Base-by-base conservation (phyloP, 495 filamentous ascomycete species). In the Hyaloscypha variabilis region DNA sequence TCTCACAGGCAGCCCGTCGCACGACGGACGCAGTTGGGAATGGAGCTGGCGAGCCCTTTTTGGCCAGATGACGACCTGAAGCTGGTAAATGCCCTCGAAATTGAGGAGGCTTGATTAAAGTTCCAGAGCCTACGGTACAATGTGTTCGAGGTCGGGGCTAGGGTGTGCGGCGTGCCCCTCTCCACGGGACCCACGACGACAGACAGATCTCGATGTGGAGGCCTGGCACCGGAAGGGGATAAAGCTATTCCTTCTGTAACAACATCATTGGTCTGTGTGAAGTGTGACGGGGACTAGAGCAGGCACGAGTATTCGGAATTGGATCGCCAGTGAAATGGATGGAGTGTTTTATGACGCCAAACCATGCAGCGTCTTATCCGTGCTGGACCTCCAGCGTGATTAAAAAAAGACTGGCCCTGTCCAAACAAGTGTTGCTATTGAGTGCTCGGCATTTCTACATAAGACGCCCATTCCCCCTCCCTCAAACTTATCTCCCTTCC, bases 361-460 rank as follows among this genome's bases (percentile, higher is more conserved):
- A 64, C 46, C 34, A 39, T 58, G 62, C 66, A 29, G 56, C 59
- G 55, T 57, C 62, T 64, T 64, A 64, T 68, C 62, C 62, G 62
- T 55, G 56, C 57, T 61, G 56, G 49, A 68, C 62, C 31, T 46
- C 54, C 53, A 68, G 60, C 61, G 66, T 68, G 66, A 68, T 68
- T 68, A 61, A 68, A 68, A 67, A 58, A 54, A 60, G 66, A 68
- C 50, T 68, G 66, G 66, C 61, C 62, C 66, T 64, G 61, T 55
- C 66, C 49, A 61, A 50, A 57, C 58, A 57, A 54, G 50, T 34
- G 11, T 26, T 62, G 39, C 34, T 24, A 68, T 63, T 63, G 36
- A 60, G 19, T 60, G 61, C 66, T 57, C 66, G 66, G 66, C 66
- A 68, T 69, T 69, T 62, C 56, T 66, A 56, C 57, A 53, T 64